Evolutionary conservation across 495 filamentous ascomycete species (phyloP).

Genomic region (Penicillium turbatum): DNA sequence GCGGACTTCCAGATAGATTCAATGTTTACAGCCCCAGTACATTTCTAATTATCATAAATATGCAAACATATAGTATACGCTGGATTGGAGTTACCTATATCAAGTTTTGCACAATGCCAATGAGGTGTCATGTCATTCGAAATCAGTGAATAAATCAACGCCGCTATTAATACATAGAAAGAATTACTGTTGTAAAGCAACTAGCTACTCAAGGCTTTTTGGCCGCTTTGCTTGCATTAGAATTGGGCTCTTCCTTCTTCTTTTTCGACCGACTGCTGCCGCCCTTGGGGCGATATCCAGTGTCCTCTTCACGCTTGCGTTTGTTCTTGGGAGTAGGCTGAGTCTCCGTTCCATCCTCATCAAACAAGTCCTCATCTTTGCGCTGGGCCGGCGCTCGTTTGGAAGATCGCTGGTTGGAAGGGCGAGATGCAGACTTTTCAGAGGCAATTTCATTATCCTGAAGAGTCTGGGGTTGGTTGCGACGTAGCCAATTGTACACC

Average conservation of each 20-base stretch:
- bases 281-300: constrained; percentile 66
- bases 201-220: constrained; percentile 28
- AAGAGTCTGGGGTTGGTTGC: constrained; percentile 74
- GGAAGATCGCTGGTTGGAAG: constrained; percentile 37
- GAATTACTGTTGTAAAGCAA: constrained; percentile 1
- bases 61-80: neutral
- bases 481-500: constrained; percentile 86
- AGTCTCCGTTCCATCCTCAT: constrained; percentile 49
- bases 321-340: constrained; percentile 44
- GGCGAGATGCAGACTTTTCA: constrained; percentile 52
- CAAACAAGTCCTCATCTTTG: constrained; percentile 49
- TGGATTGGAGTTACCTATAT: neutral
- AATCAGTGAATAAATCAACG: constrained; percentile 10
- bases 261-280: constrained; percentile 57
- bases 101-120: neutral
- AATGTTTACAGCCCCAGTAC: no score
- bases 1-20: no score
- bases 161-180: constrained; percentile 21
- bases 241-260: constrained; percentile 54
- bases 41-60: no score
- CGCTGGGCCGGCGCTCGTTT: constrained; percentile 38
- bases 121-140: neutral
- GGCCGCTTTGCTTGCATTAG: constrained; percentile 28
- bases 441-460: constrained; percentile 69
- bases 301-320: constrained; percentile 64